Evolutionary conservation across 441 rosid genomes (phyloP), one percentile per base, ranked within the genome.

Genomic region (Geranium incanum): DNA sequence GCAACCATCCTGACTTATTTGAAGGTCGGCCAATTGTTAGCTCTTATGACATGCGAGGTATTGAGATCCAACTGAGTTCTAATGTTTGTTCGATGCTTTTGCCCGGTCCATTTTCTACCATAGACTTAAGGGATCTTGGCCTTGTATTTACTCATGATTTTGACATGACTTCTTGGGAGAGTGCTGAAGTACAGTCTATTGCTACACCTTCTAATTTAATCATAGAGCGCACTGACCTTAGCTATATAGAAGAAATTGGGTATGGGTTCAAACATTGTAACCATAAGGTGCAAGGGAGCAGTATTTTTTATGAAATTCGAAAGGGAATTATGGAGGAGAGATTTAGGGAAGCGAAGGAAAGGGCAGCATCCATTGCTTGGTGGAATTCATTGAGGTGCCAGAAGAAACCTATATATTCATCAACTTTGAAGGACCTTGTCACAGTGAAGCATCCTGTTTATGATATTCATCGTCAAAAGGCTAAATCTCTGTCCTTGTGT

Each of bases 1-100:
- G 99, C 79, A 96, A 96, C 78, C 99, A 96, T 82, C 99, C 99
- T 4, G 98, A 96, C 80, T 87, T 96, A 77, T 96, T 96, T 83
- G 99, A 96, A 83, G 99, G 99, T 19, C 98, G 99, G 59, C 97
- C 99, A 70, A 96, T 96, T 72, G 86, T 96, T 70, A 96, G 99
- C 79, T 96, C 99, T 69, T 91, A 90, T 78, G 99, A 96, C 82
- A 89, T 96, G 97, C 75, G 74, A 71, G 97, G 97, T 71, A 86
- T 93, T 66, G 89, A 84, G 77, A 68, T 82, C 74, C 97, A 86
- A 76, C 80, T 93, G 84, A 87, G 91, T 83, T 86, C 97, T 66
- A 85, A 85, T 64, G 69, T 89, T 63, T 93, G 98, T 83, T 85
- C 92, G 45, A 68, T 90, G 75, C 87, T 91, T 77, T 81, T 84